Conservation (phyloP, 1,284 basidiomycete species). For the Cutaneotrichosporon cutaneum region DNA sequence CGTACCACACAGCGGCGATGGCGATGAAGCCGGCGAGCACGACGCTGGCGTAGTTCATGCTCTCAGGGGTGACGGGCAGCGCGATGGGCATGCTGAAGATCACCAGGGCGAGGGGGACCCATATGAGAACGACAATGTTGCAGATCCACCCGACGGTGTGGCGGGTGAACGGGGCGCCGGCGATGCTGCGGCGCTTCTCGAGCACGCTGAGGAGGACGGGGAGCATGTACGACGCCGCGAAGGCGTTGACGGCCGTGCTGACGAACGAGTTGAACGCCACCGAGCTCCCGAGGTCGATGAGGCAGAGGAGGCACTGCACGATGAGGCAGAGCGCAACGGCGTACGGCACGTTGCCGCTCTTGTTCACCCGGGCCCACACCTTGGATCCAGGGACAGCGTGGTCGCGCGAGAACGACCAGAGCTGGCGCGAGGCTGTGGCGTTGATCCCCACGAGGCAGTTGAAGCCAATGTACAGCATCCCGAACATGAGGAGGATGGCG, state of each 20-base stretch:
- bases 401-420: conserved; percentile 26
- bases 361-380: conserved; percentile 21
- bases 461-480: conserved; percentile 22
- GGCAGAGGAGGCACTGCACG: conserved; percentile 23
- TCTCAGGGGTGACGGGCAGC: conserved; percentile 46
- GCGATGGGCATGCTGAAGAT: conserved; percentile 42
- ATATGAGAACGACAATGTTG: conserved; percentile 21
- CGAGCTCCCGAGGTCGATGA: conserved; percentile 26
- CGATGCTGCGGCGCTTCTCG: conserved; percentile 13
- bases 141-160: conserved; percentile 13
- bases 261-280: conserved; percentile 28
- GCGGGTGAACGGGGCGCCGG: conserved; percentile 13
- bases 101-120: conserved; percentile 20
- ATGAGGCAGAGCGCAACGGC: conserved; percentile 19
- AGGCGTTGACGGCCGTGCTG: conserved; percentile 22
- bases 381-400: conserved; percentile 22
- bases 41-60: conserved; percentile 54
- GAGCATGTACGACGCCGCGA: conserved; percentile 20
- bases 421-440: conserved; percentile 20
- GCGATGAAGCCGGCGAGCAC: conserved; percentile 49
- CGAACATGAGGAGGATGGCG: conserved; percentile 20
- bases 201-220: conserved; percentile 21
- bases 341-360: conserved; percentile 22
- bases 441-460: conserved; percentile 27
- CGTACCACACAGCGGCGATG: conserved; percentile 50